These are phyloP conservation scores for Friedmanniomyces simplex DNA, from an alignment of 495 filamentous ascomycete genomes.

Conservation along the genomic window DNA sequence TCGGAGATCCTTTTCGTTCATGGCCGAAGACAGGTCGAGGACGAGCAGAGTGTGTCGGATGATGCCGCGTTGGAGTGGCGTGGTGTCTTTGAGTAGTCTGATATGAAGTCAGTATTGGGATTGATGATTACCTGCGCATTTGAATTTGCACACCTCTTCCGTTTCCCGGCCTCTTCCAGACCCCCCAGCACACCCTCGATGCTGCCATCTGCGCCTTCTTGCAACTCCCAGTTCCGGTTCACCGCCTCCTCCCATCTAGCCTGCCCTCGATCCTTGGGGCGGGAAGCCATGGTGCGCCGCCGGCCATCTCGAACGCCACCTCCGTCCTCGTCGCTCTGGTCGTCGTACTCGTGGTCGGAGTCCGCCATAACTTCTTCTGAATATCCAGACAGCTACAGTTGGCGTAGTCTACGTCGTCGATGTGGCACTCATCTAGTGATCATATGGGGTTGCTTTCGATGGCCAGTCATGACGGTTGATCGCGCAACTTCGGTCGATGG, in stretches of 20 bases:
- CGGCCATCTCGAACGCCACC: conserved; percentile 14
- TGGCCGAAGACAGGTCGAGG: conserved; percentile 85
- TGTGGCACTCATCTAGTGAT: too few species aligned
- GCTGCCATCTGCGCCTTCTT: conserved; percentile 65
- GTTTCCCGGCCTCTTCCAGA: conserved; percentile 58
- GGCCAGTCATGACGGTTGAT: too few species aligned
- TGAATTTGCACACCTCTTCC: conserved; percentile 57
- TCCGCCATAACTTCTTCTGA: conserved; percentile 42
- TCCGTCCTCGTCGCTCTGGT: conserved; percentile 66
- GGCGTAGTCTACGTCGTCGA: too few species aligned
- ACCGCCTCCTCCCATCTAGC: conserved; percentile 47
- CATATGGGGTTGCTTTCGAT: too few species aligned
- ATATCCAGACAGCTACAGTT: too few species aligned
- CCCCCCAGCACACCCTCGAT: conserved; percentile 60
- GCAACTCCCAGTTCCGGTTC: conserved; percentile 40
- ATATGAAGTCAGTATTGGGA: neutral
- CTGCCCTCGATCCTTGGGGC: conserved; percentile 29
- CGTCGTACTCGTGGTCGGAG: conserved; percentile 77
- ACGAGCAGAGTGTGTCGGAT: conserved; percentile 89
- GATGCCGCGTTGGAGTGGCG: conserved; percentile 88
- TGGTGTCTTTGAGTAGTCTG: conserved; percentile 80
- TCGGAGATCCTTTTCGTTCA: conserved; percentile 88
- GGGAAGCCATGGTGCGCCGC: conserved; percentile 11
- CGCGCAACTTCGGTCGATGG: too few species aligned
- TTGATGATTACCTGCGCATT: neutral